phyloP scores from a whole-genome alignment of 164 flowering plant genomes.

The Houttuynia cordata region DNA sequence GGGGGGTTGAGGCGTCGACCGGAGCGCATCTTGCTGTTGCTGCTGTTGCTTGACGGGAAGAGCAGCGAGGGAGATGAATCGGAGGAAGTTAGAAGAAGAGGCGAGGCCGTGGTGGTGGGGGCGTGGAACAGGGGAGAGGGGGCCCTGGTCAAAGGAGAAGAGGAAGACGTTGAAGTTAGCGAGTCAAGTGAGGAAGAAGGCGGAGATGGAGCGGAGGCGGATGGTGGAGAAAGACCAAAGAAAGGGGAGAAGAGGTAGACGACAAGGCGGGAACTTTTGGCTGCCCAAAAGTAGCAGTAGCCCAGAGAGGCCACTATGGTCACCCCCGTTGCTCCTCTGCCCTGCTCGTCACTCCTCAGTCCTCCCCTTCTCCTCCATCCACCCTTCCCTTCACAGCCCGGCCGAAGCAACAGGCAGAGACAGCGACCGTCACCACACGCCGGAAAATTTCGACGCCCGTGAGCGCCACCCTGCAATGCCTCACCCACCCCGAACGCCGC shows the following conservation, averaged over 20 bases:
- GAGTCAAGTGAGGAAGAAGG: slow-evolving; percentile 45
- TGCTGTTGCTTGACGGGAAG: slow-evolving; percentile 18
- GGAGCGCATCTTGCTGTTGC: not conserved
- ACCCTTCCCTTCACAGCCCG: too few species aligned
- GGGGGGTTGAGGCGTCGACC: not conserved
- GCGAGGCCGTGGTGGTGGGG: not conserved
- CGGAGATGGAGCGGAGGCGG: slow-evolving; percentile 19
- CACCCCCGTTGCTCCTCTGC: too few species aligned
- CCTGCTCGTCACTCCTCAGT: too few species aligned
- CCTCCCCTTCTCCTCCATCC: slow-evolving; percentile 22
- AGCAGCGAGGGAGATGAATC: slow-evolving; percentile 7
- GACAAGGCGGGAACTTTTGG: slow-evolving; percentile 23
- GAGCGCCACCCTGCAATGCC: slow-evolving; percentile 51
- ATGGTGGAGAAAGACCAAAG: slow-evolving; percentile 28
- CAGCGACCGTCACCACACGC: not conserved
- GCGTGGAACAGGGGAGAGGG: too few species aligned
- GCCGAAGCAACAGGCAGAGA: not conserved
- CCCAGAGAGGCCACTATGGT: slow-evolving; percentile 17
- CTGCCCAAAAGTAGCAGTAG: slow-evolving; percentile 24
- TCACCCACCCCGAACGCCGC: slow-evolving; percentile 67
- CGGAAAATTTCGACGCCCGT: slow-evolving; percentile 81
- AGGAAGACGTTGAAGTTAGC: slow-evolving; percentile 33
- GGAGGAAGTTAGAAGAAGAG: slow-evolving; percentile 1
- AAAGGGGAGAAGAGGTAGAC: slow-evolving; percentile 29
- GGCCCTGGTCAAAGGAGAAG: slow-evolving; percentile 14